phyloP scores from a whole-genome alignment of 1,284 basidiomycete genomes.

The Pseudozyma pruni region DNA sequence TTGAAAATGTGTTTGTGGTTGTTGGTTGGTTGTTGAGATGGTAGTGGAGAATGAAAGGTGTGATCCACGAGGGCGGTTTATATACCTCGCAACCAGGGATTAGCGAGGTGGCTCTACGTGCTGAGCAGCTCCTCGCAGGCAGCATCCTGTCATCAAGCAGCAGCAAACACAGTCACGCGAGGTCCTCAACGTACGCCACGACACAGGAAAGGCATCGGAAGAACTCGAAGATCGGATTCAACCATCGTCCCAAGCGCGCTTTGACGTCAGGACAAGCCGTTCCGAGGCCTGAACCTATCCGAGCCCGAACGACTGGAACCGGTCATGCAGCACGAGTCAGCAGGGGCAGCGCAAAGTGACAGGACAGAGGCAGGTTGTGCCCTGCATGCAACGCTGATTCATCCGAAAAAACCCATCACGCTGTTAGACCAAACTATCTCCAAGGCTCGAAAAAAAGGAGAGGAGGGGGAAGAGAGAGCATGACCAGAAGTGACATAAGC shows the following conservation, averaged over 20 bases:
- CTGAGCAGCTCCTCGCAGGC: neutral
- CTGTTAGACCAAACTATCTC: neutral
- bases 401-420: neutral
- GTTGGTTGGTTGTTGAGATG: neutral
- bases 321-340: slow-evolving; percentile 7
- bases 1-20: neutral
- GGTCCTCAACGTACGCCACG: no score
- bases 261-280: slow-evolving; percentile 15
- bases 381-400: slow-evolving; percentile 34
- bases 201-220: no score
- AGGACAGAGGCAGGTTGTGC: neutral
- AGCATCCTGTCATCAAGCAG: slow-evolving; percentile 25
- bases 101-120: no score
- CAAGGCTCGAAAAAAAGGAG: slow-evolving; percentile 3
- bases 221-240: neutral
- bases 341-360: slow-evolving; percentile 18
- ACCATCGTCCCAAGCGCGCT: slow-evolving; percentile 6
- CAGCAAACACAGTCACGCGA: no score
- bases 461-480: no score
- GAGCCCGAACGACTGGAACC: neutral
- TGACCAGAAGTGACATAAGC: no score
- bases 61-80: neutral
- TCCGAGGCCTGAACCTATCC: no score
- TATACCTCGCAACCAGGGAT: neutral
- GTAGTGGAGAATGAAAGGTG: neutral